These are phyloP conservation scores for Globisporangium nagaii DNA, from an alignment of 352 stramenopile genomes.

Conservation along the genomic window DNA sequence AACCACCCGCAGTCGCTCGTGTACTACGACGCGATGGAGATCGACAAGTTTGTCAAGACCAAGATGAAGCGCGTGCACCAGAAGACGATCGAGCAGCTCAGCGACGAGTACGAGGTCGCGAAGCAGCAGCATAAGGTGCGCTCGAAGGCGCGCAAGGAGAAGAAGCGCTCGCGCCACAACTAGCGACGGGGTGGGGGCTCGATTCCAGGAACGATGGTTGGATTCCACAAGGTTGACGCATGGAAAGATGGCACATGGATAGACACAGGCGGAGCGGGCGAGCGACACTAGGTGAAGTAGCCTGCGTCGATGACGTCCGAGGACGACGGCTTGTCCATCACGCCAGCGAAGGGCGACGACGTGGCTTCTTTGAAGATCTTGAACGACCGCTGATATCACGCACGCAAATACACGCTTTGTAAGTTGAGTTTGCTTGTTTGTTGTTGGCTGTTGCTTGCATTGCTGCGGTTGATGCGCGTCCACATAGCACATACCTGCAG, in stretches of 20 bases:
- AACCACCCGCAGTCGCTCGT: constrained; percentile 83
- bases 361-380: constrained; percentile 83
- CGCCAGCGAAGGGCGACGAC: constrained; percentile 62
- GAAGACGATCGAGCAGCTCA: constrained; percentile 57
- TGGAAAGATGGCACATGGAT: constrained; percentile 1
- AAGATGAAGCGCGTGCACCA: constrained; percentile 68
- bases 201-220: too few relatives aligned
- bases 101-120: constrained; percentile 62
- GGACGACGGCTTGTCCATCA: constrained; percentile 67
- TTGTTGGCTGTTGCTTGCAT: too few relatives aligned
- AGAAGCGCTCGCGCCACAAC: constrained; percentile 60
- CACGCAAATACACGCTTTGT: too few relatives aligned
- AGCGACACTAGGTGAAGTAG: constrained; percentile 80
- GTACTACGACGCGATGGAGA: constrained; percentile 76
- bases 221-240: neutral
- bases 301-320: constrained; percentile 78
- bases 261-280: neutral
- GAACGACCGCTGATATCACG: constrained; percentile 52
- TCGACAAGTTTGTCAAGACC: constrained; percentile 77
- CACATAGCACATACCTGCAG: too few relatives aligned
- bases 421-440: neutral
- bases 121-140: constrained; percentile 77
- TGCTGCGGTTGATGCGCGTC: too few relatives aligned
- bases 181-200: too few relatives aligned
- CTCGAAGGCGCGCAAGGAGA: constrained; percentile 72